Evolutionary conservation across 306 rosid genomes (phyloP).

Genomic region (Sophora flavescens): DNA sequence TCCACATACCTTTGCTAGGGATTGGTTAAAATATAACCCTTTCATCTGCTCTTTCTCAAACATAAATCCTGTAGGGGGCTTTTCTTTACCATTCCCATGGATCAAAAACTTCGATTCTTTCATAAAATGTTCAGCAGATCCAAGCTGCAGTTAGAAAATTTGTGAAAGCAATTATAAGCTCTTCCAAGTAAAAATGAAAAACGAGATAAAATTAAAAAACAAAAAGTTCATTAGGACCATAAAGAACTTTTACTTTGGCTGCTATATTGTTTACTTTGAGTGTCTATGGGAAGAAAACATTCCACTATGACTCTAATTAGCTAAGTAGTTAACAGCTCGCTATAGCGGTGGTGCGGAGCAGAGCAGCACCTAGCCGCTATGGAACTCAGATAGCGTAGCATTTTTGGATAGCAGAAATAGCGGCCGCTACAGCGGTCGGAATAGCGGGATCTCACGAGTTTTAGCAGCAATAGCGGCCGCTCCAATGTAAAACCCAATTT

Average conservation of each 20-base stretch:
- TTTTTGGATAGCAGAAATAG: no score
- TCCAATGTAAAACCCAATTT: no score
- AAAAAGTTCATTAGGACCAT: slow-evolving; percentile 13
- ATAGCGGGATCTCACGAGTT: no score
- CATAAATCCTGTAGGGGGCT: slow-evolving; percentile 96
- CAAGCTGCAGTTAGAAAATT: slow-evolving; percentile 69
- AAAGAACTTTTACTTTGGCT: slow-evolving; percentile 23
- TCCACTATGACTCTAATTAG: not conserved
- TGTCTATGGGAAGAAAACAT: slow-evolving; percentile 19
- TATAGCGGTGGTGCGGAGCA: no score
- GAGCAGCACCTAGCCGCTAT: no score
- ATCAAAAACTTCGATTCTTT: slow-evolving; percentile 85
- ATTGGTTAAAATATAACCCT: slow-evolving; percentile 93
- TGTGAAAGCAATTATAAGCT: slow-evolving; percentile 32
- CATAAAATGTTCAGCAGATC: slow-evolving; percentile 86
- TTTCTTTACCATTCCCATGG: slow-evolving; percentile 86
- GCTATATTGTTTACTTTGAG: slow-evolving; percentile 15
- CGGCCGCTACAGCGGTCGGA: no score
- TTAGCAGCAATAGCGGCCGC: no score
- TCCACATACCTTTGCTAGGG: slow-evolving; percentile 78
- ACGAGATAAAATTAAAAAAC: slow-evolving; percentile 13
- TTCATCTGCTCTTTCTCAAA: slow-evolving; percentile 98
- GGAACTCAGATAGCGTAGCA: no score
- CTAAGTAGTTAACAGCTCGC: no score
- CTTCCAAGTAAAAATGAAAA: slow-evolving; percentile 30